Conservation (phyloP, 31 red algal genomes). For the Asparagopsis taxiformis region DNA sequence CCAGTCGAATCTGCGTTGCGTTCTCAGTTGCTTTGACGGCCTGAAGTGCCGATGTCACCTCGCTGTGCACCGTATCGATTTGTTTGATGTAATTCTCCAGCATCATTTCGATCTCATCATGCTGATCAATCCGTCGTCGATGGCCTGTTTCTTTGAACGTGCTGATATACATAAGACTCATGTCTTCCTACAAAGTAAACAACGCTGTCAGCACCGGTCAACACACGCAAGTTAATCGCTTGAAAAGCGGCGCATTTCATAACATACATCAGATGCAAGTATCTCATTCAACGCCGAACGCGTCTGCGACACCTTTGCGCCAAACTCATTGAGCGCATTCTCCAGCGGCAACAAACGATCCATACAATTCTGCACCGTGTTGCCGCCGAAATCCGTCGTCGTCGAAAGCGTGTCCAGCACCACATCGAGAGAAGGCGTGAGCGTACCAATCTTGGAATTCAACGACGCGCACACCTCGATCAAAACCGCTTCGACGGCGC, state of each 20-base stretch:
- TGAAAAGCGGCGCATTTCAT: neutral
- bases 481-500: slow-evolving; percentile 90
- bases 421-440: slow-evolving; percentile 49
- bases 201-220: neutral
- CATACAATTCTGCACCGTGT: slow-evolving; percentile 64
- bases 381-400: slow-evolving; percentile 59
- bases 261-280: slow-evolving; percentile 65
- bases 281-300: slow-evolving; percentile 86
- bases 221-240: neutral
- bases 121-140: slow-evolving; percentile 79
- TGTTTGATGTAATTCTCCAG: slow-evolving; percentile 89
- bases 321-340: slow-evolving; percentile 91
- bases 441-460: slow-evolving; percentile 47
- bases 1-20: slow-evolving; percentile 95
- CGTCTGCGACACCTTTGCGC: slow-evolving; percentile 52
- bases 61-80: slow-evolving; percentile 82
- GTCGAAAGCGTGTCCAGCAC: slow-evolving; percentile 56
- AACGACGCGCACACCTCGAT: slow-evolving; percentile 80
- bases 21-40: slow-evolving; percentile 94
- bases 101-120: slow-evolving; percentile 99
- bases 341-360: slow-evolving; percentile 89
- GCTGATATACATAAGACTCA: slow-evolving; percentile 95
- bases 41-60: slow-evolving; percentile 74
- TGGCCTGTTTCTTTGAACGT: slow-evolving; percentile 75
- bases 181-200: slow-evolving; percentile 73